Conservation (phyloP, 2,329 filamentous ascomycete genomes). For the Sporothrix globosa region DNA sequence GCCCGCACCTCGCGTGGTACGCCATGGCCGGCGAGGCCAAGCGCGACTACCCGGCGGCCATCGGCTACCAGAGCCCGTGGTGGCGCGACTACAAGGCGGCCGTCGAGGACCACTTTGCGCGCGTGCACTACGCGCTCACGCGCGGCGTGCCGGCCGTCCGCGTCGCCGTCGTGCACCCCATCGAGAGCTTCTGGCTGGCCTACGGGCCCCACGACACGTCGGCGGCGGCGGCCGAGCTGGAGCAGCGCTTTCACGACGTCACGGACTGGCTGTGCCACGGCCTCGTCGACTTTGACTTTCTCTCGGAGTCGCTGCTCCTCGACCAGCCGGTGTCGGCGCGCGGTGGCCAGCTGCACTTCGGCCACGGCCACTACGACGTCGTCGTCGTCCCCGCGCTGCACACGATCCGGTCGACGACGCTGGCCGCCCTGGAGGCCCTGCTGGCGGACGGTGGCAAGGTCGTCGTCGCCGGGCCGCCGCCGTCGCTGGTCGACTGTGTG, state of each 20-base stretch:
- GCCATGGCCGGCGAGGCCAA: constrained; percentile 20
- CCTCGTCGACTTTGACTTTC: constrained; percentile 10
- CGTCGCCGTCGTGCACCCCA: not conserved
- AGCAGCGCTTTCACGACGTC: not conserved
- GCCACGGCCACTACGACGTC: constrained; percentile 10
- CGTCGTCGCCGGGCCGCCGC: not conserved
- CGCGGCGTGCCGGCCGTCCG: not conserved
- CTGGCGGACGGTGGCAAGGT: constrained; percentile 4
- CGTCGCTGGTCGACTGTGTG: not conserved
- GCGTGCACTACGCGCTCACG: not conserved
- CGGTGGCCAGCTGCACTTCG: not conserved
- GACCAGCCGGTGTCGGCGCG: constrained; percentile 2
- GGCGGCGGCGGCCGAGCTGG: not conserved
- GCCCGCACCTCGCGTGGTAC: constrained; percentile 10
- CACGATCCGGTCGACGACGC: constrained; percentile 1
- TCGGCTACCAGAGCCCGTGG: constrained; percentile 21
- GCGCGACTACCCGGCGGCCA: constrained; percentile 15
- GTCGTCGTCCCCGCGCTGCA: not conserved
- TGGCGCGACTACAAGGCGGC: constrained; percentile 9
- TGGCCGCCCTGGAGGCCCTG: not conserved
- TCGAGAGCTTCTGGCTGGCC: constrained; percentile 8
- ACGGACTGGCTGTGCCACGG: constrained; percentile 17
- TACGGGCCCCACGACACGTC: constrained; percentile 11
- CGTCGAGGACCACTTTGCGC: constrained; percentile 15
- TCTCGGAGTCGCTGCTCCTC: not conserved